Conservation (phyloP, 2,329 filamentous ascomycete genomes). For the Fusarium robinianum region DNA sequence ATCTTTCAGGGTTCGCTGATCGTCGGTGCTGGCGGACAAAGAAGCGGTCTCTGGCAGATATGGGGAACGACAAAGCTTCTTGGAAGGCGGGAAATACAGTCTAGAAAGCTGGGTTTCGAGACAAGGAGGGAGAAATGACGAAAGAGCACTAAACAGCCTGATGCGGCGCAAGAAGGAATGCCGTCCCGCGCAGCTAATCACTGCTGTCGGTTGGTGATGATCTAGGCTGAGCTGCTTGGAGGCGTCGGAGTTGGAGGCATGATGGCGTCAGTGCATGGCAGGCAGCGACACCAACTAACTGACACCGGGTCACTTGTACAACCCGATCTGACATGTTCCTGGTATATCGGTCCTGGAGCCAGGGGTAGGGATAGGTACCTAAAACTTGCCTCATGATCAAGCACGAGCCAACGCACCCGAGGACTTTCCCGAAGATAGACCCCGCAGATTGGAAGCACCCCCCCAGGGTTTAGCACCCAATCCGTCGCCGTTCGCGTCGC, state of each 20-base stretch:
- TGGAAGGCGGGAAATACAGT: conserved; percentile 15
- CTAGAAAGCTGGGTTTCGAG: conserved; percentile 1
- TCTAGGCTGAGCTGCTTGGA: conserved; percentile 25
- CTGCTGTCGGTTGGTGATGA: conserved; percentile 25
- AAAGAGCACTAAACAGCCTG: conserved; percentile 22
- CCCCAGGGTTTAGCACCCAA: conserved; percentile 33
- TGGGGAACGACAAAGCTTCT: neutral
- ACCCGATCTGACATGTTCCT: conserved; percentile 12
- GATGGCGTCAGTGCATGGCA: conserved; percentile 37
- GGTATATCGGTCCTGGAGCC: conserved; percentile 15
- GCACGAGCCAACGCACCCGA: conserved; percentile 26
- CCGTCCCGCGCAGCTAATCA: conserved; percentile 31
- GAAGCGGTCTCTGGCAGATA: conserved; percentile 4
- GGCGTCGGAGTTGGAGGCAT: conserved; percentile 25
- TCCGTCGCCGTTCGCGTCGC: conserved; percentile 31
- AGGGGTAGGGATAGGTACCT: too few relatives aligned
- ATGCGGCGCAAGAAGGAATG: conserved; percentile 24
- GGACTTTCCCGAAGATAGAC: conserved; percentile 9
- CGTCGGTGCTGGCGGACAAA: conserved; percentile 23
- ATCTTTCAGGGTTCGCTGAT: conserved; percentile 36
- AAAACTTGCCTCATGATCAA: conserved; percentile 8
- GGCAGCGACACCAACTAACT: conserved; percentile 19
- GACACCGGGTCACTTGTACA: neutral
- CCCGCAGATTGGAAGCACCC: conserved; percentile 20
- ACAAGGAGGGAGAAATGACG: conserved; percentile 22